Base-by-base conservation (phyloP, 805 yeast species). In the Candida fluviatilis region DNA sequence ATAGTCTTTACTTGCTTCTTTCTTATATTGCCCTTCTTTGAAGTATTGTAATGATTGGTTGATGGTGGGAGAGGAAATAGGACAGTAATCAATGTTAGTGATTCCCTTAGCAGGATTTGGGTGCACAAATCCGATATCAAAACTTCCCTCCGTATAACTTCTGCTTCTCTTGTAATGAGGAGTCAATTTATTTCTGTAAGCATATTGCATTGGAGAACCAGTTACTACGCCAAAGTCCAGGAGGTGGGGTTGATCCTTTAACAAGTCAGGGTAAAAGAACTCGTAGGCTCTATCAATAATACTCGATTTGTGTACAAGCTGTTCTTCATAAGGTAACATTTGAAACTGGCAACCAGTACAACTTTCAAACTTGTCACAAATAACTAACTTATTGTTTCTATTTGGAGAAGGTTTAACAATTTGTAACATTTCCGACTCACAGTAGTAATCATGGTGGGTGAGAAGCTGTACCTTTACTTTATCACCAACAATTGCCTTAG, bases 291-390 rank as follows among this genome's bases (percentile, higher is more conserved):
- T 57, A 12, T 48, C 31, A 14, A 70, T 60, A 1, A 57, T 47
- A 5, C 38, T 34, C 33, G 50, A 49, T 41, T 70, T 70, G 36
- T 55, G 55, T 2, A 41, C 35, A 15, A 69, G 50, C 42, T 70
- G 75, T n/a, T 59, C 54, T 3, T 61, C 62, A 37, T 69, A 63
- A 4, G 51, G 40, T 13, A 69, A 21, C 71, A 65, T 66, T 39
- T 70, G 75, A 15, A 63, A 52, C 36, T 68, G 69, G 43, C 75
- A 70, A 2, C 75, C 75, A 33, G 54, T 47, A 39, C 75, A 70
- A 21, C 40, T 45, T 7, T 56, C 45, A 41, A 70, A 70, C 29
- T 65, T 57, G 7, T 50, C 45, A 41, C 75, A 70, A 4, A 52
- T 41, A 2, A 63, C 47, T 13, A 62, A 47, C 11, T 41, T 26